Percentiles rank a stretch among this genome's conserved stretches.
Conservation (phyloP, 1,284 basidiomycete genomes). For the Farysia itapuensis region DNA sequence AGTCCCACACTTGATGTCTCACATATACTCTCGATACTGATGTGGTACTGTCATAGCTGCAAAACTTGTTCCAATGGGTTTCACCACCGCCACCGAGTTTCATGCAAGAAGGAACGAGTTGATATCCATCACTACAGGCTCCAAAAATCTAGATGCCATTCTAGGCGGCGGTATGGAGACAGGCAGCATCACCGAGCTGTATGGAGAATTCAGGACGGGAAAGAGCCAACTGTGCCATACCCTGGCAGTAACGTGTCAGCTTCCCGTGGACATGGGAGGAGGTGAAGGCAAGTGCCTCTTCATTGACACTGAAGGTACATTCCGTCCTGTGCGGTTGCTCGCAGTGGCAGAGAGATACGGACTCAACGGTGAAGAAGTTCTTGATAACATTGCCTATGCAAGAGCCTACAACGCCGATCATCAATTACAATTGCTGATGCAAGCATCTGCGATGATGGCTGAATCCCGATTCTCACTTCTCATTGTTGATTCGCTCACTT, state of each 20-base stretch:
- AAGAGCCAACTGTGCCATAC: constrained; percentile 99
- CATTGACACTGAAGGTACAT: constrained; percentile 98
- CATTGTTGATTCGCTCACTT: constrained; percentile 95
- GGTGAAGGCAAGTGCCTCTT: constrained; percentile 98
- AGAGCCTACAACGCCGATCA: constrained; percentile 98
- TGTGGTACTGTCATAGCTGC: too few relatives aligned
- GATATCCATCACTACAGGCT: constrained; percentile 95
- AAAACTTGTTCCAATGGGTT: constrained; percentile 95
- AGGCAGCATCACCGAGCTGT: constrained; percentile 95
- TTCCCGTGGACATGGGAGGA: constrained; percentile 95
- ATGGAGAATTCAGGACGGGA: constrained; percentile 97
- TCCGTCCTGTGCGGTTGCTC: constrained; percentile 90
- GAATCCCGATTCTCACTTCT: constrained; percentile 83
- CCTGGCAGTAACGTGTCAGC: constrained; percentile 92
- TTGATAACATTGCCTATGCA: constrained; percentile 98
- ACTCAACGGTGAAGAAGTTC: constrained; percentile 91
- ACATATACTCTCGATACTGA: constrained; percentile 57
- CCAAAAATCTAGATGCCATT: constrained; percentile 91
- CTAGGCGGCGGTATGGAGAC: constrained; percentile 98
- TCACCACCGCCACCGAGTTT: constrained; percentile 93
- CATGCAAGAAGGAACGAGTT: constrained; percentile 93
- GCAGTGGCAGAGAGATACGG: constrained; percentile 95
- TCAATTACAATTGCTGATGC: constrained; percentile 84
- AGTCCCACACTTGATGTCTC: neutral
- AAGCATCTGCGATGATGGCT: constrained; percentile 78